Percentiles rank a stretch among this genome's conserved stretches.
These are phyloP conservation scores for Polytolypa hystricis DNA, from an alignment of 2,329 filamentous ascomycete species.

Conservation along the genomic window DNA sequence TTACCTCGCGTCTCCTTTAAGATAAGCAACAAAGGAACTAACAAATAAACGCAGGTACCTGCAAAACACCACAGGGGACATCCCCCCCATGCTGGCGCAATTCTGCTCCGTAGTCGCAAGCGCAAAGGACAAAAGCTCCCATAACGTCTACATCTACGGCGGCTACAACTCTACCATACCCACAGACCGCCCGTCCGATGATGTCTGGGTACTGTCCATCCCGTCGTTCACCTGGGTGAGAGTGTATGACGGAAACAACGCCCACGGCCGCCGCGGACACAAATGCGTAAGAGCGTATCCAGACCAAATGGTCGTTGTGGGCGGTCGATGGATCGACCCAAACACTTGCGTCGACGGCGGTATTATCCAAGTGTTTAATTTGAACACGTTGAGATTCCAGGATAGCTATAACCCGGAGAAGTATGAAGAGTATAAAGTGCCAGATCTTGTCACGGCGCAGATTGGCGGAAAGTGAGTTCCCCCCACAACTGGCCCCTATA, in stretches of 20 bases:
- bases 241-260: slow-evolving; percentile 12
- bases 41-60: slow-evolving; percentile 24
- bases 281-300: slow-evolving; percentile 36
- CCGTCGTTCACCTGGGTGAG: slow-evolving; percentile 26
- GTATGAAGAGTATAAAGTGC: slow-evolving; percentile 24
- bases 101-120: slow-evolving; percentile 33
- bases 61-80: slow-evolving; percentile 31
- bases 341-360: slow-evolving; percentile 39
- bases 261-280: slow-evolving; percentile 20
- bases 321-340: slow-evolving; percentile 16
- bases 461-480: slow-evolving; percentile 27
- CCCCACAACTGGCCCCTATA: not conserved
- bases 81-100: slow-evolving; percentile 24
- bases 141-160: slow-evolving; percentile 27
- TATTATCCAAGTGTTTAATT: slow-evolving; percentile 41
- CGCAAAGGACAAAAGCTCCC: slow-evolving; percentile 27
- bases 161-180: slow-evolving; percentile 19
- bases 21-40: too few relatives aligned
- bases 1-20: not conserved
- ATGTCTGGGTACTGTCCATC: slow-evolving; percentile 25
- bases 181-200: slow-evolving; percentile 17
- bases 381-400: slow-evolving; percentile 24
- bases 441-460: slow-evolving; percentile 17
- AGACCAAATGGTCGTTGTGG: slow-evolving; percentile 33
- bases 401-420: slow-evolving; percentile 19